Base-by-base conservation (phyloP, 2,329 filamentous ascomycete species). In the Penicillium capsulatum region DNA sequence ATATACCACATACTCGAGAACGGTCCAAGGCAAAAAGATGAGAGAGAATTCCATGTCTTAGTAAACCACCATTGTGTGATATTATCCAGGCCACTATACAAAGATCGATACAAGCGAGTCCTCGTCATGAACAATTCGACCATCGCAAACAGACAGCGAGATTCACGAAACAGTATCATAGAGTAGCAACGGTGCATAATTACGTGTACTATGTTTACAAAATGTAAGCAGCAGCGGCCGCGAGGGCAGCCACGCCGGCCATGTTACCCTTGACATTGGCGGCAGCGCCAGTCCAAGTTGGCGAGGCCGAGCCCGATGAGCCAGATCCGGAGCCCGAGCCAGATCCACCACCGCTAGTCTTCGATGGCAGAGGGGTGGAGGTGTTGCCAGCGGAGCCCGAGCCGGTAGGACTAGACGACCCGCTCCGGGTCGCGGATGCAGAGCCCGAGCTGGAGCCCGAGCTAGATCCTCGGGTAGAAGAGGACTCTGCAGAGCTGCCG, bases 211-310 rank as follows among this genome's bases (percentile, higher is more conserved):
- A 11, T 6, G n/a, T 50, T 54, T 50, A 58, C 48, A 58, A 47
- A 27, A 56, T 33, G 42, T 51, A 56, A 34, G 47, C 52, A 39
- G 50, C 55, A 17, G 47, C 54, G n/a, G 51, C 57, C 17, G 49
- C 54, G 17, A 54, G 10, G 9, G 43, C 54, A 38, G 48, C 55
- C 38, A 54, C 48, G 39, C 57, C 53, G 30, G 48, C 48, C 41
- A 60, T 24, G 45, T 55, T 54, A 14, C 48, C 53, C 53, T 57
- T 53, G 31, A 54, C 35, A 34, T 42, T 49, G 22, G 35, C 45
- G 29, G 53, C 58, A 48, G 56, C 60, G 26, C 54, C 26, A 7
- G 26, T 53, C 42, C 50, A 60, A 35, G 48, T 35, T 45, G 57
- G 42, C 8, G 50, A 47, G 34, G 47, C 47, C 22, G 51, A 29